Evolutionary conservation across 352 stramenopile genomes (phyloP), one percentile per base, ranked within the genome.

Genomic region (Globisporangium camurandrum): DNA sequence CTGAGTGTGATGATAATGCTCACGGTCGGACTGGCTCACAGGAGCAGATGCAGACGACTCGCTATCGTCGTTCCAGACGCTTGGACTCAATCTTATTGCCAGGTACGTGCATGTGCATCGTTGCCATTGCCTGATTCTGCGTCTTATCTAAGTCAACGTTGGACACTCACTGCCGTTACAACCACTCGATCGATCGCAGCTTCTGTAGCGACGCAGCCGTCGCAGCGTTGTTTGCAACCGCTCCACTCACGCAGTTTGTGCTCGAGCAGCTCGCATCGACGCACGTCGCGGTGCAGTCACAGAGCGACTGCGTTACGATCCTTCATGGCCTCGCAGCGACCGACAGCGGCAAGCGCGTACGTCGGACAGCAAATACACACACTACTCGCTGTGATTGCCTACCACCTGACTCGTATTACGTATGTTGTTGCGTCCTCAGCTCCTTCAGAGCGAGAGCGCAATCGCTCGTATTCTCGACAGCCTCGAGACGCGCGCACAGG

Each of bases 71-170:
- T 93, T 88, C 51, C 82, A 88, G 56, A 73, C 52, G 14, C 66
- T 93, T 1, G 82, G 79, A 8, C 64, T 93, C 31, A 91, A 86
- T 20, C 64, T 93, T 33, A 90, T 93, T 41, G 77, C 82, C 17
- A 90, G 73, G 79, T 90, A 38, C 22, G 27, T 41, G 26, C 19
- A n/a, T 42, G n/a, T n/a, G n/a, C n/a, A n/a, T n/a, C n/a, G n/a
- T n/a, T n/a, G n/a, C n/a, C n/a, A n/a, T n/a, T n/a, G n/a, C n/a
- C n/a, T n/a, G n/a, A n/a, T n/a, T n/a, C n/a, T n/a, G n/a, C n/a
- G n/a, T n/a, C n/a, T n/a, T n/a, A n/a, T n/a, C n/a, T n/a, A n/a
- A n/a, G n/a, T n/a, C n/a, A n/a, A n/a, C n/a, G n/a, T n/a, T n/a
- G n/a, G n/a, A n/a, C 10, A 9, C 26, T 19, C 17, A 40, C 16